Base-by-base conservation (phyloP, 2,329 filamentous ascomycete species). In the Stachybotrys chlorohalonatus region DNA sequence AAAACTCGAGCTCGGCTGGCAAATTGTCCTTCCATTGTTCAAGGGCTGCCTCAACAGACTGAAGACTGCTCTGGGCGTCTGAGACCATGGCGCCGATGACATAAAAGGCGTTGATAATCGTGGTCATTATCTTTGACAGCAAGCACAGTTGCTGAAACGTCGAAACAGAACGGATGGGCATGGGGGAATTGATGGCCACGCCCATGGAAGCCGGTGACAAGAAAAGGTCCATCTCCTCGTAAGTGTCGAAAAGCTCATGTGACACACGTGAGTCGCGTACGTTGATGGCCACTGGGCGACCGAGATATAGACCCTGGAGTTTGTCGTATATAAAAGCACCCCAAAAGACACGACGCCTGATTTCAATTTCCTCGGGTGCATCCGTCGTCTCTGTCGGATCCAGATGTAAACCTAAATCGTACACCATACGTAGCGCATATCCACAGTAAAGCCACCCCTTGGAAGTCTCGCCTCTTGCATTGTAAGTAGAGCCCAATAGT, bases 371-470 rank as follows among this genome's bases (percentile, higher is more conserved):
- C 50, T 63, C 52, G 1, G 60, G 47, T 31, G 57, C 59, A n/a
- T 55, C 52, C n/a, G 46, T 53, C 7, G 59, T 64, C n/a, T 63
- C 57, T 49, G 52, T 52, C 7, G 49, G 58, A 53, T 72, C 69
- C 5, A 74, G 59, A 56, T 74, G 70, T 9, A 72, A 60, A 5
- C 70, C 70, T 3, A 74, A 62, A 49, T 74, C 71, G 53, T 69
- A 70, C 6, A 73, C 63, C 71, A 75, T 73, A 1, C 72, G 64
- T 46, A 71, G 59, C 0, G 70, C 73, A 54, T 70, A 70, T 2
- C 72, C 73, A 2, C 67, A 69, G 55, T 70, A 70, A 2, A 73
- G 59, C 73, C 73, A 74, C 0, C 68, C 70, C 53, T 66, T 66
- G n/a, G 62, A 64, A 3, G 61, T 61, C 39, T 57, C 52, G 5